Conservation (phyloP, 345 rosid species). For the Dipteronia dyeriana region DNA sequence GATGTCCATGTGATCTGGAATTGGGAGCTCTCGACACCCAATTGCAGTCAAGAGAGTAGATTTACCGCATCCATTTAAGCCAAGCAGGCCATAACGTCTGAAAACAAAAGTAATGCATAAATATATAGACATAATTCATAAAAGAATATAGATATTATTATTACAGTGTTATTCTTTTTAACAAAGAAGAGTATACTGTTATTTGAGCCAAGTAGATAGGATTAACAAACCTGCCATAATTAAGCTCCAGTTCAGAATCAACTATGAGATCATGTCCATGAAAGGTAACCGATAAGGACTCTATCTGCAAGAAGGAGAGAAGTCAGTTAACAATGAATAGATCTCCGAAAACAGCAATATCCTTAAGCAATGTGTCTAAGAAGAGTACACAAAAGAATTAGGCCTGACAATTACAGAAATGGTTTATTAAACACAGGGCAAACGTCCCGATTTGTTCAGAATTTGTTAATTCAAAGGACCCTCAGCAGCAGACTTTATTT, state of each 20-base stretch:
- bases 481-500: neutral
- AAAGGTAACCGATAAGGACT: constrained; percentile 90
- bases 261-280: constrained; percentile 97
- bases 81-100: constrained; percentile 96
- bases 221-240: constrained; percentile 75
- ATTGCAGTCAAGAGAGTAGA: constrained; percentile 89
- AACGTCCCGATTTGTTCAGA: neutral
- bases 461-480: neutral
- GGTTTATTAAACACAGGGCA: neutral
- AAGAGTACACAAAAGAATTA: neutral
- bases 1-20: constrained; percentile 97
- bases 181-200: neutral
- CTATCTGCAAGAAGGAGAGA: constrained; percentile 65
- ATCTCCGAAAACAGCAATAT: neutral
- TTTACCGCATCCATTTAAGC: constrained; percentile 97
- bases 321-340: neutral
- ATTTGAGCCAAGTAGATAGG: neutral
- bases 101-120: constrained; percentile 1
- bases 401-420: neutral
- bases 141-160: neutral
- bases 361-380: neutral
- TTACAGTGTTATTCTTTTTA: neutral
- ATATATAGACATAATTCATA: neutral
- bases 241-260: constrained; percentile 92
- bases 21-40: constrained; percentile 87